Percentiles rank a stretch among this genome's conserved stretches.
Evolutionary conservation across 176 grass and related monocot species (phyloP).

Genomic region (Coix lacrymajobi): DNA sequence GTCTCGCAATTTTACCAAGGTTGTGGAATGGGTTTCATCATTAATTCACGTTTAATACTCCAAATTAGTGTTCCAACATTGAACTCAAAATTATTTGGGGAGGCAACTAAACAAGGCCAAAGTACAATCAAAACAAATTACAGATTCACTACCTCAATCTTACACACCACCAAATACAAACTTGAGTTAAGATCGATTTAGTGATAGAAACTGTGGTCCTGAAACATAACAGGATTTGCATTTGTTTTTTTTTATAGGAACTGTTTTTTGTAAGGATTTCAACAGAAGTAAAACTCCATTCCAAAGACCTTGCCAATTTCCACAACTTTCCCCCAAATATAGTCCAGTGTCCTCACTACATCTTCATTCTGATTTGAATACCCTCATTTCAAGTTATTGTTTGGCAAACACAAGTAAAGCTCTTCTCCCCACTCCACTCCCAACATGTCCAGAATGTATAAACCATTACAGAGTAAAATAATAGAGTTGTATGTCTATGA

Average conservation of each 20-base stretch:
- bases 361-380: not conserved
- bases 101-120: no score
- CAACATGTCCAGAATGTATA: not conserved
- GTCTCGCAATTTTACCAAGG: no score
- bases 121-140: not conserved
- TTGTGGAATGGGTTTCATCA: no score
- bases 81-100: no score
- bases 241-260: not conserved
- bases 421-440: not conserved
- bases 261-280: not conserved
- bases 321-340: not conserved
- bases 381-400: not conserved
- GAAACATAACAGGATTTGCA: not conserved
- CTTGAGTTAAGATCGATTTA: not conserved
- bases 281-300: not conserved
- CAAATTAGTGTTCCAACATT: no score
- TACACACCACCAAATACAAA: not conserved
- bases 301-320: not conserved
- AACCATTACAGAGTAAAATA: not conserved
- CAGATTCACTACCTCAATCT: not conserved
- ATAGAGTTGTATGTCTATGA: not conserved
- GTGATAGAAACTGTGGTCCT: not conserved
- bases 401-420: not conserved
- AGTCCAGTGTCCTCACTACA: not conserved
- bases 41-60: no score